Base-by-base conservation (phyloP, 1,284 basidiomycete genomes). In the Pyrrhoderma lamaoense region DNA sequence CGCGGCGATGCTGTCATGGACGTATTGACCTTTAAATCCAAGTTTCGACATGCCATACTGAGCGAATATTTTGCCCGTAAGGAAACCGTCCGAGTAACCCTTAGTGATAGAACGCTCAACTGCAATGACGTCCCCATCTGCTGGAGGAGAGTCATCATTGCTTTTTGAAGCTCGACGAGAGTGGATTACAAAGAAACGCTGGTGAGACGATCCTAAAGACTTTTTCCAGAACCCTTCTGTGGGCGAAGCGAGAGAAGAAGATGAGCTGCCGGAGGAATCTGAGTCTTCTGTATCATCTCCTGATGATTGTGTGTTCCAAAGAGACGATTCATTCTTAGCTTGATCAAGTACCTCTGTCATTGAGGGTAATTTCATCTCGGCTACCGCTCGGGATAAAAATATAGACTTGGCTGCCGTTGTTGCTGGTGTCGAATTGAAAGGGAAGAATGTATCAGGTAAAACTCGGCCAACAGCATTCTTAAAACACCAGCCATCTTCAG, bases 401-500 rank as follows among this genome's bases (percentile, higher is more conserved):
- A 47, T 44, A 53, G 47, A 37, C n/a, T 45, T 43, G 52, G 45
- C 46, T 56, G 62, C 60, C 42, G 60, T 56, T 1, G 57, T 56
- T 13, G 56, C n/a, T 13, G 57, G 48, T 13, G 46, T 47, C 56
- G 62, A 60, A 19, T 64, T 63, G 61, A 78, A 83, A 0, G 75
- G 71, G 60, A 74, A 82, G 64, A 86, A 85, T 2, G 69, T 73
- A 0, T 65, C 54, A 0, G 82, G 82, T 8, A 86, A 72, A 38
- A 65, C 73, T 13, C 68, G 73, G 8, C 77, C 77, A 21, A 84
- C 75, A 0, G 78, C 78, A 5, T 71, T 65, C 47, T 70, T 74
- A 69, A 86, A 85, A 61, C 82, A 86, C 84, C 83, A 86, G 16
- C 76, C 80, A 14, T 70, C 68, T 56, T 85, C 80, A 19, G 66